Percentiles rank a stretch among this genome's conserved stretches.
Evolutionary conservation across 2,329 filamentous ascomycete genomes (phyloP).

Genomic region (Epichloe aotearoae): DNA sequence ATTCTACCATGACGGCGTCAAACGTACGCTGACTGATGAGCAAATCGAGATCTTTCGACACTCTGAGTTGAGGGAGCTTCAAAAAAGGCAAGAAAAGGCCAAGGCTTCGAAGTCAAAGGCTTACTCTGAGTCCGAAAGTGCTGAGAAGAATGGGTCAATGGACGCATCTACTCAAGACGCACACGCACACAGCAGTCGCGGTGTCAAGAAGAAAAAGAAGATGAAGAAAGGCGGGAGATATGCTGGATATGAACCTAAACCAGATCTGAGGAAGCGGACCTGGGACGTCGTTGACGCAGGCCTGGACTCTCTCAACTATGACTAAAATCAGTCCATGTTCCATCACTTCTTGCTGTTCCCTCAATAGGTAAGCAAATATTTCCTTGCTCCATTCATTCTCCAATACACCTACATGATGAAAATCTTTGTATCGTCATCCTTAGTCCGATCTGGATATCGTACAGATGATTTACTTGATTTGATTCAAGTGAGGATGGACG

Average conservation of each 20-base stretch:
- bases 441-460: conserved; percentile 53
- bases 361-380: conserved; percentile 15
- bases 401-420: conserved; percentile 54
- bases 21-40: conserved; percentile 80
- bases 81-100: conserved; percentile 32
- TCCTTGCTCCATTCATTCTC: not conserved
- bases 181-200: not conserved
- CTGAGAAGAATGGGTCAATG: not conserved
- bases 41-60: conserved; percentile 85
- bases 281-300: conserved; percentile 54
- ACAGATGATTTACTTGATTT: conserved; percentile 19
- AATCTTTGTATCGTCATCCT: conserved; percentile 88
- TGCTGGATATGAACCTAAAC: conserved; percentile 35
- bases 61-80: conserved; percentile 65
- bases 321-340: conserved; percentile 23
- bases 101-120: conserved; percentile 7
- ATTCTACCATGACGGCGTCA: conserved; percentile 75
- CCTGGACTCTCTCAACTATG: conserved; percentile 47
- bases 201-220: conserved; percentile 22
- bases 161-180: not conserved
- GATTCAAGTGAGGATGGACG: conserved; percentile 17
- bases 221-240: conserved; percentile 27
- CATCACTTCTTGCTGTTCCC: not conserved
- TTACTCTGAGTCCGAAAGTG: not conserved
- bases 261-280: conserved; percentile 51